phyloP scores from a whole-genome alignment of 257 asterid genomes.

The Capsicum baccatum region DNA sequence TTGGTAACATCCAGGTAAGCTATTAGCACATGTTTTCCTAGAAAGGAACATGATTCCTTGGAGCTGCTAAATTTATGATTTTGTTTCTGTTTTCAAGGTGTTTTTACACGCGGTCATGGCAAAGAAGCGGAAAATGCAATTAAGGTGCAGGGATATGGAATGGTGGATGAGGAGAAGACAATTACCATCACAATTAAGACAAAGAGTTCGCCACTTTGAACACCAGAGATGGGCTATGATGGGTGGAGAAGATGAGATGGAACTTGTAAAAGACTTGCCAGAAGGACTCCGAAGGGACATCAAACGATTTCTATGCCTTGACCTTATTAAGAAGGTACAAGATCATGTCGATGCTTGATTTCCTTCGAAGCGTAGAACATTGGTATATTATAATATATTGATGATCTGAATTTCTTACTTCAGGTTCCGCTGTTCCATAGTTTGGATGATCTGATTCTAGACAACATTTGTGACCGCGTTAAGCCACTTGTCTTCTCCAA shows the following conservation, averaged over 20 bases:
- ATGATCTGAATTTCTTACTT: neutral
- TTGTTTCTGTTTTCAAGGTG: slow-evolving; percentile 48
- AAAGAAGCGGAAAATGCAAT: slow-evolving; percentile 88
- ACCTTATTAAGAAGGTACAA: slow-evolving; percentile 79
- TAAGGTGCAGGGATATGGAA: slow-evolving; percentile 90
- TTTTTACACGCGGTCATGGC: slow-evolving; percentile 96
- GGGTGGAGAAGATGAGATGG: slow-evolving; percentile 91
- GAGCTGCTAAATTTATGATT: neutral
- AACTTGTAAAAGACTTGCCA: slow-evolving; percentile 72
- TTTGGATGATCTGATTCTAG: slow-evolving; percentile 89
- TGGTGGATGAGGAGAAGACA: slow-evolving; percentile 99
- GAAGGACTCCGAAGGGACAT: slow-evolving; percentile 94
- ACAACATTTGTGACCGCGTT: slow-evolving; percentile 94
- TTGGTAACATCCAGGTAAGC: slow-evolving; percentile 90
- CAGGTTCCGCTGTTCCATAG: slow-evolving; percentile 88
- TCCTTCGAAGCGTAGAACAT: neutral
- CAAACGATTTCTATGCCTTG: slow-evolving; percentile 86
- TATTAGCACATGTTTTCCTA: neutral
- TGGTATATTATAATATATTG: neutral
- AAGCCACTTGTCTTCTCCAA: slow-evolving; percentile 82
- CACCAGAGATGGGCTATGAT: slow-evolving; percentile 71
- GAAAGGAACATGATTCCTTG: neutral
- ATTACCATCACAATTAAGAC: slow-evolving; percentile 73
- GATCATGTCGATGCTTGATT: neutral
- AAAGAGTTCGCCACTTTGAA: slow-evolving; percentile 81